Evolutionary conservation across 1,284 basidiomycete species (phyloP).

Genomic region (Omphalotus olearius): DNA sequence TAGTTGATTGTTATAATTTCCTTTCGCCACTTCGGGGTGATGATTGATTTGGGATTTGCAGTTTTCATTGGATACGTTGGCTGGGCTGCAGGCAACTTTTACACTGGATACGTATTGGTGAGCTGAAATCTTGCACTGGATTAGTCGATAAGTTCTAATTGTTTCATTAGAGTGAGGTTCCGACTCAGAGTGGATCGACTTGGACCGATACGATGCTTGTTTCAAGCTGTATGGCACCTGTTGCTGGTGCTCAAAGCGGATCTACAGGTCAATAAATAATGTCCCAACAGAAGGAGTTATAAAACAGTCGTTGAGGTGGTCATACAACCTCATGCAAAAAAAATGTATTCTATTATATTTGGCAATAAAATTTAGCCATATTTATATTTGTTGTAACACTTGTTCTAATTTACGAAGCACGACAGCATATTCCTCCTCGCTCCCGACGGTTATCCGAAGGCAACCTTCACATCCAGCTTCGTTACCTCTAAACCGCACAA

Average conservation of each 20-base stretch:
- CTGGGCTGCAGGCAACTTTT: slow-evolving; percentile 33
- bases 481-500: slow-evolving; percentile 86
- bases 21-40: slow-evolving; percentile 19
- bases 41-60: not conserved
- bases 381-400: slow-evolving; percentile 30
- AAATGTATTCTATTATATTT: too few relatives aligned
- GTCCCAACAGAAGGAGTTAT: not conserved
- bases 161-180: slow-evolving; percentile 29
- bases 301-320: too few relatives aligned
- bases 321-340: too few relatives aligned
- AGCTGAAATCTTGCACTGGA: not conserved
- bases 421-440: slow-evolving; percentile 71
- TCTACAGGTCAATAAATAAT: slow-evolving; percentile 2
- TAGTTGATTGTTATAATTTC: slow-evolving; percentile 16
- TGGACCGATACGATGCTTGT: slow-evolving; percentile 42
- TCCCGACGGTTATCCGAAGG: slow-evolving; percentile 89
- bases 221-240: slow-evolving; percentile 36
- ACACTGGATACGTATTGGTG: slow-evolving; percentile 23
- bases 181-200: slow-evolving; percentile 28
- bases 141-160: not conserved
- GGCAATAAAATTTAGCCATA: too few relatives aligned
- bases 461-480: slow-evolving; percentile 89
- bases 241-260: slow-evolving; percentile 23
- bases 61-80: slow-evolving; percentile 23
- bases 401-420: slow-evolving; percentile 44